Conservation (phyloP, 169 alveolate genomes). For the Eimeria mitis region DNA sequence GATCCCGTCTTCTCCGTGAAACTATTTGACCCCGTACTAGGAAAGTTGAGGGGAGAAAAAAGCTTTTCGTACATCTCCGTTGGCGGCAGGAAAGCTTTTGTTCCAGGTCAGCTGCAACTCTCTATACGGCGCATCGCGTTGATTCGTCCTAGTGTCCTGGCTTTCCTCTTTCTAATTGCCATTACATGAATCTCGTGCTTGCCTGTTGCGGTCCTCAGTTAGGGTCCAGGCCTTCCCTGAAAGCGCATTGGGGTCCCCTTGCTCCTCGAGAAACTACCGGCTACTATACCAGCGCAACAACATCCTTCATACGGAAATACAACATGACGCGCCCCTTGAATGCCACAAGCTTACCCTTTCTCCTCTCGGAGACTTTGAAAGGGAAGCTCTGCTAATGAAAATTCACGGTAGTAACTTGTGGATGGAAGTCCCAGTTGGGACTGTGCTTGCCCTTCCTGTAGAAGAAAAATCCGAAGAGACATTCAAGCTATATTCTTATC, state of each 20-base stretch:
- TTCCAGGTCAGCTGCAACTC: conserved; percentile 28
- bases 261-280: conserved; percentile 18
- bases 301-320: conserved; percentile 7
- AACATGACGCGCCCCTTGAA: conserved; percentile 20
- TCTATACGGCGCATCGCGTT: not conserved
- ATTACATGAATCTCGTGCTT: not conserved
- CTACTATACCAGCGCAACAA: conserved; percentile 44
- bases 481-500: not conserved
- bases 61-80: not conserved
- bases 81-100: conserved; percentile 15
- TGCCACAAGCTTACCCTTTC: not conserved
- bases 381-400: conserved; percentile 56
- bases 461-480: not conserved
- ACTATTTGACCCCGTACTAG: not conserved
- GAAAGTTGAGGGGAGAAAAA: conserved; percentile 5
- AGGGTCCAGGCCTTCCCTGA: not conserved
- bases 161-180: not conserved
- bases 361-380: not conserved
- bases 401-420: conserved; percentile 36
- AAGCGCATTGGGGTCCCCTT: conserved; percentile 55
- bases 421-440: conserved; percentile 64
- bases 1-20: conserved; percentile 23
- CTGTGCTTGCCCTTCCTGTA: conserved; percentile 12
- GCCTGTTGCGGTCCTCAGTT: conserved; percentile 5
- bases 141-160: not conserved